Percentiles rank a stretch among this genome's conserved stretches.
These are phyloP conservation scores for Penicillium atrosanguineum DNA, from an alignment of 495 filamentous ascomycete genomes.

Conservation along the genomic window DNA sequence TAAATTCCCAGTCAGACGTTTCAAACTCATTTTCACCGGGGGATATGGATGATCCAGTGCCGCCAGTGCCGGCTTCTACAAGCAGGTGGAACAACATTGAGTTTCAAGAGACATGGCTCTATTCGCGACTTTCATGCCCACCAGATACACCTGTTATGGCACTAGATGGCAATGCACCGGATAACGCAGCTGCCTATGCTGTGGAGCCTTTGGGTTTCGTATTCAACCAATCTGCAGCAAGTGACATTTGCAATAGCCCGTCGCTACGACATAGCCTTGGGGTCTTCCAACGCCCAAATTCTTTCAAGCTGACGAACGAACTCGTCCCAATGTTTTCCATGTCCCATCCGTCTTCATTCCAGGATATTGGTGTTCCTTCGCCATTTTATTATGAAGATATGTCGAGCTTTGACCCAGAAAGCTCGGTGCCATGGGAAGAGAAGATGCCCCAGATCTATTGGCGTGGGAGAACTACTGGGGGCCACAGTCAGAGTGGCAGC, in stretches of 20 bases:
- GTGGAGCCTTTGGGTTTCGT: slow-evolving; percentile 13
- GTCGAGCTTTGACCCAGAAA: slow-evolving; percentile 1
- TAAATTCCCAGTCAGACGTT: background rate
- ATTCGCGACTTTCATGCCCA: slow-evolving; percentile 14
- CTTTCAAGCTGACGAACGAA: slow-evolving; percentile 13
- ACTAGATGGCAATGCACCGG: slow-evolving; percentile 7
- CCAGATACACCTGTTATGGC: slow-evolving; percentile 7
- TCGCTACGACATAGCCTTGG: slow-evolving; percentile 17
- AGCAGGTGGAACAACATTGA: slow-evolving; percentile 12
- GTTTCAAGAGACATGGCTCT: slow-evolving; percentile 20
- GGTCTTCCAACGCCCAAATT: slow-evolving; percentile 11
- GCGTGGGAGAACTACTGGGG: slow-evolving; percentile 45
- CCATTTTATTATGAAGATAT: slow-evolving; percentile 10
- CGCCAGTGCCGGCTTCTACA: background rate
- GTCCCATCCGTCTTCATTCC: slow-evolving; percentile 13
- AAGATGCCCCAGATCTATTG: slow-evolving; percentile 35
- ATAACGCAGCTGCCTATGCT: slow-evolving; percentile 9
- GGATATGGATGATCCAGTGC: background rate
- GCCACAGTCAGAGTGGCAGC: slow-evolving; percentile 10
- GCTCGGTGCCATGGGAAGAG: slow-evolving; percentile 9
- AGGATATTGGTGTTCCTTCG: slow-evolving; percentile 15
- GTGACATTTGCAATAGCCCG: slow-evolving; percentile 16
- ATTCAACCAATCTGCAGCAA: slow-evolving; percentile 13
- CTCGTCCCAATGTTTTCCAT: slow-evolving; percentile 18
- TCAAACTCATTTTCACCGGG: slow-evolving; percentile 1